Evolutionary conservation across 83 land plant genomes (phyloP).

Genomic region (Picea abies): DNA sequence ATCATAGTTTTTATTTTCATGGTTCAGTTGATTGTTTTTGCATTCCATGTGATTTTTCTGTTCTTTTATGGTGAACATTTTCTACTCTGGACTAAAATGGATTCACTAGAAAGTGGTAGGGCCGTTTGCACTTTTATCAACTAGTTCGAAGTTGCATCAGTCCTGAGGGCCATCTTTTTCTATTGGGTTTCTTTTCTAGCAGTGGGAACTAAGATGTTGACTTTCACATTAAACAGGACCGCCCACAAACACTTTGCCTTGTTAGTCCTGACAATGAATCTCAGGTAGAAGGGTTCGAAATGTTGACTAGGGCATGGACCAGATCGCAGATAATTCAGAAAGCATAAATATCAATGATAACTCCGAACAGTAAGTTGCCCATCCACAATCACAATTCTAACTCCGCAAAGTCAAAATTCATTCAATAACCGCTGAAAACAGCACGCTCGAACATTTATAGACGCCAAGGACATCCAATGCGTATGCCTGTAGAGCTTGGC

Average conservation of each 20-base stretch:
- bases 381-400: background rate
- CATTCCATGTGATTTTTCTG: background rate
- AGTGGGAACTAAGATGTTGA: background rate
- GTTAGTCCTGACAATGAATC: too few species aligned
- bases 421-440: background rate
- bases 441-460: background rate
- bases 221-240: background rate
- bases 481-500: background rate
- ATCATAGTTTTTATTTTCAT: background rate
- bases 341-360: too few species aligned
- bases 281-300: too few species aligned
- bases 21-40: background rate
- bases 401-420: background rate
- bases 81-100: background rate
- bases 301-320: too few species aligned
- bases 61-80: background rate
- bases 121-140: background rate
- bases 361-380: too few species aligned
- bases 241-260: too few species aligned
- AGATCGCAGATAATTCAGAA: too few species aligned
- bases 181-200: background rate
- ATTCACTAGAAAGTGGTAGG: background rate
- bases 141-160: background rate
- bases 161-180: background rate
- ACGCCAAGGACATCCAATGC: background rate